Conservation (phyloP, 345 rosid genomes). For the Melaleuca alternifolia region DNA sequence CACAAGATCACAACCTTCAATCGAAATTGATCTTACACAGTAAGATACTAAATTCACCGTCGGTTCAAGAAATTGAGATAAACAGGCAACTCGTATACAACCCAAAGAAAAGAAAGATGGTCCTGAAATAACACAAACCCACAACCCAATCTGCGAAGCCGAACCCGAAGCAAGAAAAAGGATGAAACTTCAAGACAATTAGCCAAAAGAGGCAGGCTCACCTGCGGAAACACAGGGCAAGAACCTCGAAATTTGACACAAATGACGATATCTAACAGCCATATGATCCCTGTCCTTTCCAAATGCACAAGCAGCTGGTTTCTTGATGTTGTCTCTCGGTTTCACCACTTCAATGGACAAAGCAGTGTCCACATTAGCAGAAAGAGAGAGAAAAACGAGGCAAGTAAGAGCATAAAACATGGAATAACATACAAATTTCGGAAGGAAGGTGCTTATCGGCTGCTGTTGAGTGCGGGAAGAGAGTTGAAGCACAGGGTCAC, state of each 20-base stretch:
- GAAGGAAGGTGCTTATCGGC: background rate
- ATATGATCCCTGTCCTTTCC: conserved; percentile 6
- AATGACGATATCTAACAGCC: conserved; percentile 17
- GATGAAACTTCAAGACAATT: background rate
- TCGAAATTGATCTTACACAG: background rate
- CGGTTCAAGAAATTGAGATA: background rate
- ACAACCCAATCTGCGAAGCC: background rate
- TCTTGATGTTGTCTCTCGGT: background rate
- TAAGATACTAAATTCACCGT: background rate
- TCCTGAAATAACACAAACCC: background rate
- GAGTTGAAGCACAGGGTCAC: background rate
- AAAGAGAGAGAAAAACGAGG: background rate
- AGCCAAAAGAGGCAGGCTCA: conserved; percentile 4
- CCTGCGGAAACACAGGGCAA: conserved; percentile 39
- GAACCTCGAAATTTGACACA: conserved; percentile 27
- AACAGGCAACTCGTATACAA: background rate
- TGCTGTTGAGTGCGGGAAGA: background rate
- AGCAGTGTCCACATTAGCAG: background rate
- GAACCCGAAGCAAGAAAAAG: background rate
- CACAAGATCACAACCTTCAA: background rate
- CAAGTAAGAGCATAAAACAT: background rate
- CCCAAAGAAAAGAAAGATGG: background rate
- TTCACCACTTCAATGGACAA: background rate
- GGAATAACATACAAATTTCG: background rate
- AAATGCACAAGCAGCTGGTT: background rate